Evolutionary conservation across 345 rosid species (phyloP).

Genomic region (Murraya paniculata): DNA sequence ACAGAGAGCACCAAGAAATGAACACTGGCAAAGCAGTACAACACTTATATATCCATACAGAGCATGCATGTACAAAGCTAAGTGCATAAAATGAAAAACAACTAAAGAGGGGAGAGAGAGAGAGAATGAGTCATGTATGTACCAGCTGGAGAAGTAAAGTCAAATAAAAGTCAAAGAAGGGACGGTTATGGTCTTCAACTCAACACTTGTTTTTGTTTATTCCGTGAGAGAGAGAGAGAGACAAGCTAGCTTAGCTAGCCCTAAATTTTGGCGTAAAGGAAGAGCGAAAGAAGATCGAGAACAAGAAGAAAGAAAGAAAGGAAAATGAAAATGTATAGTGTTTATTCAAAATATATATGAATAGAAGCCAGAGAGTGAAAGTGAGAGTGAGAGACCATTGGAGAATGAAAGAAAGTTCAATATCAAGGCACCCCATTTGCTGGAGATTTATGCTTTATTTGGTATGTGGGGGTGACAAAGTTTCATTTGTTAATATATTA

Average conservation of each 20-base stretch:
- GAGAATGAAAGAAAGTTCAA: constrained; percentile 8
- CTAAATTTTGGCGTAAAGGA: constrained; percentile 31
- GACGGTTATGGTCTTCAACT: constrained; percentile 26
- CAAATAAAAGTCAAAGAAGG: constrained; percentile 25
- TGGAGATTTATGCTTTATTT: constrained; percentile 18
- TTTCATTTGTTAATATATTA: neutral
- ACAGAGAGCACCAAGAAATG: neutral
- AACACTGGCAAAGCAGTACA: neutral
- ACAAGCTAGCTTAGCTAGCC: neutral
- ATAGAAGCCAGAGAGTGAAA: neutral
- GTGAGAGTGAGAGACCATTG: constrained; percentile 13
- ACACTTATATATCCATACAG: neutral
- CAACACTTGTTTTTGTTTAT: neutral
- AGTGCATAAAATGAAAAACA: neutral
- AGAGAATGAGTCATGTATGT: neutral
- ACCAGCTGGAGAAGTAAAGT: constrained; percentile 30
- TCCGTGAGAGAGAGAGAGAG: constrained; percentile 9
- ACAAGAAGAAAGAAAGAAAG: neutral
- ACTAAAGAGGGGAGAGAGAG: neutral
- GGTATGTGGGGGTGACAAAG: constrained; percentile 15
- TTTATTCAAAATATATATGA: neutral
- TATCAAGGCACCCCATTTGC: constrained; percentile 21
- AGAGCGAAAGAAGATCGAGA: constrained; percentile 24
- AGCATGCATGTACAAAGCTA: neutral
- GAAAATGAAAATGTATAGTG: neutral